phyloP scores from a whole-genome alignment of 2,329 filamentous ascomycete genomes.

The Aspergillus sp. region DNA sequence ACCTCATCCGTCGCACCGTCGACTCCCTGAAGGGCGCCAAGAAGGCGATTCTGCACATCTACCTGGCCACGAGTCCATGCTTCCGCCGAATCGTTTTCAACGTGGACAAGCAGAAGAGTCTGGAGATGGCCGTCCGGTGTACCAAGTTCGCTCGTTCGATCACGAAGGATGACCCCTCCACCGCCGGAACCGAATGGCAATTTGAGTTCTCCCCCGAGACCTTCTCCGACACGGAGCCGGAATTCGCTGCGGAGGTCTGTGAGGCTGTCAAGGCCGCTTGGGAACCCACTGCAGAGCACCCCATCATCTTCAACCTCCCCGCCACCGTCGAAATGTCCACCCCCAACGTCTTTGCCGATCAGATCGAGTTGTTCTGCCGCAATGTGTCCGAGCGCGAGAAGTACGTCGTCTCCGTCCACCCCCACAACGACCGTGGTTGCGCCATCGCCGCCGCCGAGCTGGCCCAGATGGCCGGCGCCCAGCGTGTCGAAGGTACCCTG shows the following conservation, averaged over 20 bases:
- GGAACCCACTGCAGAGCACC: conserved; percentile 74
- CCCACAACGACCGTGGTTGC: conserved; percentile 91
- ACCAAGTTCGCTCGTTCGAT: conserved; percentile 82
- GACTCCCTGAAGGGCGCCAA: conserved; percentile 85
- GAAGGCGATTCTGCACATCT: conserved; percentile 92
- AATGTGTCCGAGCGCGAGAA: conserved; percentile 83
- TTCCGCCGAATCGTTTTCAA: conserved; percentile 90
- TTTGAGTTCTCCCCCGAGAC: conserved; percentile 54
- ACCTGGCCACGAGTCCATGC: conserved; percentile 92
- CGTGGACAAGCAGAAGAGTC: conserved; percentile 76
- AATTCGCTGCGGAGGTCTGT: conserved; percentile 80
- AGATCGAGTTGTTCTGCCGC: conserved; percentile 92
- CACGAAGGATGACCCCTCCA: conserved; percentile 72
- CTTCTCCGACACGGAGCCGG: conserved; percentile 86
- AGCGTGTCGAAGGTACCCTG: conserved; percentile 89
- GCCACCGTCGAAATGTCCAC: conserved; percentile 95
- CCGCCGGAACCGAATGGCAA: conserved; percentile 56
- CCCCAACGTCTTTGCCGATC: conserved; percentile 92
- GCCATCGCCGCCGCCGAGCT: conserved; percentile 87
- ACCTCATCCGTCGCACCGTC: conserved; percentile 85
- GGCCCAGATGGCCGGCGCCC: conserved; percentile 93
- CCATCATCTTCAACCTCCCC: conserved; percentile 94
- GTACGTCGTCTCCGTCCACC: conserved; percentile 84
- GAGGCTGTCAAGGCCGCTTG: conserved; percentile 93
- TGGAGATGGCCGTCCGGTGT: conserved; percentile 81